phyloP scores from a whole-genome alignment of 2,329 filamentous ascomycete species.

The Paraphoma chrysanthemicola region DNA sequence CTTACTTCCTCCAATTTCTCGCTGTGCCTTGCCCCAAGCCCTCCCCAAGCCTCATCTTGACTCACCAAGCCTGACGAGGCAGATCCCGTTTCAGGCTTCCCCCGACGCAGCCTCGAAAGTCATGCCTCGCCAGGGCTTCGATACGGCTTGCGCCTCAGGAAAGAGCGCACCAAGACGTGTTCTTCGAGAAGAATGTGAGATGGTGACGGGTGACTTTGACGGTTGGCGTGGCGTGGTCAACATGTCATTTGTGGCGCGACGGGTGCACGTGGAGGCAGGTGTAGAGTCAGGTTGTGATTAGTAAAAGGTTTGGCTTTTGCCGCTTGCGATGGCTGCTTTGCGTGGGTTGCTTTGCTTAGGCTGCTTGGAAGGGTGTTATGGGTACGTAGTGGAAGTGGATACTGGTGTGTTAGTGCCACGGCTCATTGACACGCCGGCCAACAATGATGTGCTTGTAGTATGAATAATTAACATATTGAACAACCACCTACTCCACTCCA shows the following conservation, averaged over 20 bases:
- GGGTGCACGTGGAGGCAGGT: not conserved
- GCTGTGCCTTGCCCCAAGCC: not conserved
- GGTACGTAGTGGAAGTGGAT: not conserved
- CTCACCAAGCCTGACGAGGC: conserved; percentile 1
- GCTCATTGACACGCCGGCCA: not conserved
- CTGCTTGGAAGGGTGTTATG: not conserved
- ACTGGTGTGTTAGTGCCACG: not conserved
- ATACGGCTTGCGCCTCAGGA: conserved; percentile 8
- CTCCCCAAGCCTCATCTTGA: not conserved
- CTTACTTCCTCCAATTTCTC: not conserved
- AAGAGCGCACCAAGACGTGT: not conserved
- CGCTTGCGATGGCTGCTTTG: conserved; percentile 2
- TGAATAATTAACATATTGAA: not conserved
- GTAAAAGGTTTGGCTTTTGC: conserved; percentile 5
- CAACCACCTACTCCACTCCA: not conserved
- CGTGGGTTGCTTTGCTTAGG: not conserved
- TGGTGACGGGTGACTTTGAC: not conserved
- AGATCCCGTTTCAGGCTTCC: conserved; percentile 1
- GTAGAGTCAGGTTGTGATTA: not conserved
- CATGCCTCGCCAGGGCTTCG: not conserved
- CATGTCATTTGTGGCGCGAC: not conserved
- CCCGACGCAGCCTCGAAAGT: not conserved
- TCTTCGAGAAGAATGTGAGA: not conserved
- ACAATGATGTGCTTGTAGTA: not conserved
- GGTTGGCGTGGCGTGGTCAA: not conserved